Base-by-base conservation (phyloP, 2,329 filamentous ascomycete genomes). In the Curvularia hawaiiensis region DNA sequence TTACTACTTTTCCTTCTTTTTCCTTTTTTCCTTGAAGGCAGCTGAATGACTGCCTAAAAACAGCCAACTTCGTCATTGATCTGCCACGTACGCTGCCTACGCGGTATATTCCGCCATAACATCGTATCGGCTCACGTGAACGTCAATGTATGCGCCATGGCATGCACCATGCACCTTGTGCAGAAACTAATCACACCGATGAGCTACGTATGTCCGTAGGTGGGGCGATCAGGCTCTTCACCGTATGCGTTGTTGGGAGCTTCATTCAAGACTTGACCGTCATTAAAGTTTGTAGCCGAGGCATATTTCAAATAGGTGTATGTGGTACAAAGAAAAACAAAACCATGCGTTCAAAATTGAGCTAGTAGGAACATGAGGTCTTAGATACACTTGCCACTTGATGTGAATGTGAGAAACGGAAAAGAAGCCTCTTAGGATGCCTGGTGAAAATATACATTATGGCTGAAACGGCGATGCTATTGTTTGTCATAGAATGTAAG, bases 41-140 rank as follows among this genome's bases (percentile, higher is more conserved):
- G 10, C 30, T 31, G 30, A 12, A 31, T 12, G 30, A 31, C 10
- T 31, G 10, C 30, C 30, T 35, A 38, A 38, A 38, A 38, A 8
- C 35, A 38, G 7, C 35, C 35, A 35, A 16, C 33, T 5, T 4
- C 14, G 33, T 10, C 16, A 18, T 16, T 10, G 4, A 16, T 28
- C 24, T 44, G 41, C 22, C 41, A 44, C 41, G 41, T 44, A 44
- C 12, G 26, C 14, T 28, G 24, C 41, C 24, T 43, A 9, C 40
- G 14, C 8, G 22, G 12, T 26, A 14, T 24, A 26, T 31, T 31
- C 26, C n/a, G 14, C n/a, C 12, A 6, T 22, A 44, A 14, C 7
- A 28, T 44, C 12, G 24, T 4, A 44, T 11, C 41, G 41, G 5
- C 58, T 48, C 50, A 54, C 46, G 58, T 57, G 50, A 57, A 38